phyloP scores from a whole-genome alignment of 495 filamentous ascomycete species.

The Hyaloscypha finlandica region DNA sequence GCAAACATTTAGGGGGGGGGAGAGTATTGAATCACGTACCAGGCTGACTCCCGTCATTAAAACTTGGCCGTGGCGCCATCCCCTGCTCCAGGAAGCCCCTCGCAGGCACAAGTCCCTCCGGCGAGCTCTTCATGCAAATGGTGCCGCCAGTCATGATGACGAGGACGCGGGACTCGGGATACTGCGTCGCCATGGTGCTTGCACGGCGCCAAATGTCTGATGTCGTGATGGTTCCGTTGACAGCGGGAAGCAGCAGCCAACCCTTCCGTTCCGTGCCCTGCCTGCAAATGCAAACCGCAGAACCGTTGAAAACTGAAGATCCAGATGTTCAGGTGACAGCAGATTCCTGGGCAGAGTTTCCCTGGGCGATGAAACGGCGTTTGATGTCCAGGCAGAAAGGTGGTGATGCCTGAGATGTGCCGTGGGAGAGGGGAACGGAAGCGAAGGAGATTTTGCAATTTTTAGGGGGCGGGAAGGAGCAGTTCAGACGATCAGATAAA shows the following conservation, averaged over 20 bases:
- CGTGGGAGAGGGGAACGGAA: neutral
- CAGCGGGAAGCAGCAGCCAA: neutral
- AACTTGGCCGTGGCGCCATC: conserved; percentile 80
- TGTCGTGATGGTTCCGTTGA: neutral
- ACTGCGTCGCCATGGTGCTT: conserved; percentile 25
- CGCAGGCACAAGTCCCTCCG: conserved; percentile 68
- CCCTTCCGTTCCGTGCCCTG: too few species aligned
- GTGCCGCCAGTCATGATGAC: conserved; percentile 96
- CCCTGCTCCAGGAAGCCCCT: conserved; percentile 81
- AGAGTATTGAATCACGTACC: conserved; percentile 34
- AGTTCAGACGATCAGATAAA: conserved; percentile 7
- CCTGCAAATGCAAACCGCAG: neutral
- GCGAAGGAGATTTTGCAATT: neutral
- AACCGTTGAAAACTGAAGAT: neutral
- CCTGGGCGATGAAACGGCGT: neutral
- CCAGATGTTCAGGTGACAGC: neutral
- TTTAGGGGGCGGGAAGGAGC: neutral
- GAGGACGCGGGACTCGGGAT: conserved; percentile 75
- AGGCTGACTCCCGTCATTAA: conserved; percentile 80
- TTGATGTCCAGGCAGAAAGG: conserved; percentile 2
- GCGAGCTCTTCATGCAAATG: conserved; percentile 85
- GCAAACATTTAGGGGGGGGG: too few species aligned
- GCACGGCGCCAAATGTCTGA: neutral
- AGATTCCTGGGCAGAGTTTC: neutral
- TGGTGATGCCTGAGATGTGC: neutral